Base-by-base conservation (phyloP, 495 filamentous ascomycete genomes). In the Parathielavia appendiculata region DNA sequence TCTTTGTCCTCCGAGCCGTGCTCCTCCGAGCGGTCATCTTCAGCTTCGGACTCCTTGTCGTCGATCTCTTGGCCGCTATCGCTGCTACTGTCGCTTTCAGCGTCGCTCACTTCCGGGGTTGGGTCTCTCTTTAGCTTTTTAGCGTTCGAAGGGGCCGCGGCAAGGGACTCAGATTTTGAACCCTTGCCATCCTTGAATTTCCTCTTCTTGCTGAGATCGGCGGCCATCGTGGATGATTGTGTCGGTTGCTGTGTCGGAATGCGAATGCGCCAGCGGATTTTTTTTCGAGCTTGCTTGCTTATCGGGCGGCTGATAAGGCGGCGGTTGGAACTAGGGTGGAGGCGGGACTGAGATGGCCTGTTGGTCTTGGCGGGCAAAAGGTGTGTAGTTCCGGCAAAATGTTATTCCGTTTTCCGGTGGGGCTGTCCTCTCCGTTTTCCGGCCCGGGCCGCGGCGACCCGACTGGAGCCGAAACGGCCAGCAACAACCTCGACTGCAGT, bases 171-270 rank as follows among this genome's bases (percentile, higher is more conserved):
- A 13, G 59, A 58, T 57, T 74, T 74, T 32, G 62, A 20, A 41
- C 61, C 63, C 36, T 71, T 71, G 51, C 65, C 51, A 32, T 76
- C 75, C 65, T 73, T 73, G 48, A 72, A 61, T 51, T 79, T 79
- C 20, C 77, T 69, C 71, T 79, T 79, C 46, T 77, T 79, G 66
- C 67, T 75, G 56, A 65, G 65, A 38, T 73, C 60, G 45, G 73
- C 69, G 7, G 73, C 75, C 75, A 78, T 75, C 13, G 57, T 73
- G 47, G 34, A 30, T 30, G n/a, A n/a, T n/a, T n/a, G 3, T 30
- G 26, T 30, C 26, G 6, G 26, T 30, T 30, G 26, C 26, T 30
- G 26, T 6, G 26, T 2, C 43, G 40, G 5, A 32, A 9, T 17
- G 50, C 50, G 3, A 30, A 30, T 30, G 26, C 26, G 26, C 20